Conservation (phyloP, 73 alveolate species). For the Tetrahymena borealis region DNA sequence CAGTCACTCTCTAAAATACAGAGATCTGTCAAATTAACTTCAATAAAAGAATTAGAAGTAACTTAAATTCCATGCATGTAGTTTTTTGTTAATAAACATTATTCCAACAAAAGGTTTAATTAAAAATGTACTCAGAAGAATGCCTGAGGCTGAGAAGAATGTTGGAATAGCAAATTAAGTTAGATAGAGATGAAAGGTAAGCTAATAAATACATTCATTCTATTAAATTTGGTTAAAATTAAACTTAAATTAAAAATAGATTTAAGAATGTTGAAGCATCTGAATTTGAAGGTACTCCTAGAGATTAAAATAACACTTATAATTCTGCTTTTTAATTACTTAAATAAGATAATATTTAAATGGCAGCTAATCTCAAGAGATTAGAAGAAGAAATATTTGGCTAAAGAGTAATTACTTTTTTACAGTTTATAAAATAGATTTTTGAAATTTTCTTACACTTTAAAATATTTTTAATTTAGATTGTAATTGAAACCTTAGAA, state of each 20-base stretch:
- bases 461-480: background rate
- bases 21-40: background rate
- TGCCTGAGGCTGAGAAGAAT: background rate
- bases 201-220: background rate
- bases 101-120: background rate
- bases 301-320: background rate
- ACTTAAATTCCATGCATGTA: background rate
- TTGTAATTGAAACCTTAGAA: background rate
- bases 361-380: background rate
- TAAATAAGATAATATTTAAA: background rate
- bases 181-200: background rate
- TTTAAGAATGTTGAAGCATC: background rate
- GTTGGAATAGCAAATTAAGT: background rate
- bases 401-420: background rate
- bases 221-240: no score
- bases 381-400: background rate
- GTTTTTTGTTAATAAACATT: background rate
- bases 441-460: background rate
- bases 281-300: background rate
- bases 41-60: background rate
- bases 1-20: background rate
- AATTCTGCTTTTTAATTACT: background rate
- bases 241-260: background rate
- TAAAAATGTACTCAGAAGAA: background rate
- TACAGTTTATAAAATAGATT: background rate